Evolutionary conservation across 495 filamentous ascomycete genomes (phyloP).

Genomic region (Cladorrhinum samala): DNA sequence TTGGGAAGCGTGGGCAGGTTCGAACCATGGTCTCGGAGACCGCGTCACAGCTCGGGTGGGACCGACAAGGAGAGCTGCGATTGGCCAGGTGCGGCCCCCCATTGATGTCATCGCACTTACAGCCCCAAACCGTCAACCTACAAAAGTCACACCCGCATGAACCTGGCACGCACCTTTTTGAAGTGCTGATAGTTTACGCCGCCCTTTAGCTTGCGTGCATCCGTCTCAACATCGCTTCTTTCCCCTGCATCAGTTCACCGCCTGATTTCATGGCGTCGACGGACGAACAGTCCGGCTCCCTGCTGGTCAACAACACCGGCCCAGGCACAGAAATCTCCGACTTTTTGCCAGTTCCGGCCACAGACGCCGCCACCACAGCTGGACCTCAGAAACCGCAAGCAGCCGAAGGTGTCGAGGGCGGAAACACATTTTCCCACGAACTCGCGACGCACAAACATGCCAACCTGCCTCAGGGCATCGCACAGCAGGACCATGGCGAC

Average conservation of each 20-base stretch:
- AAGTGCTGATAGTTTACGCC: background rate
- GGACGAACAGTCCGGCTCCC: background rate
- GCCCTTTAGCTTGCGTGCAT: background rate
- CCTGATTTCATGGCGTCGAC: slow-evolving; percentile 3
- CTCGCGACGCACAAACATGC: slow-evolving; percentile 29
- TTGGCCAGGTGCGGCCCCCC: slow-evolving; percentile 12
- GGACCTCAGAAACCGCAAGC: slow-evolving; percentile 17
- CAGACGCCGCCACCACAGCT: slow-evolving; percentile 16
- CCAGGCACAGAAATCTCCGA: slow-evolving; percentile 24
- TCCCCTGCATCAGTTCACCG: background rate
- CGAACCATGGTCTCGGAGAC: slow-evolving; percentile 2
- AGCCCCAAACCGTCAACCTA: background rate
- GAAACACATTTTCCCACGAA: slow-evolving; percentile 33
- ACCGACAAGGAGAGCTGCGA: slow-evolving; percentile 1
- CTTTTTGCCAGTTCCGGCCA: slow-evolving; percentile 31
- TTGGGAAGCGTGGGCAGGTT: no score
- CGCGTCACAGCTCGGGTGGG: slow-evolving; percentile 7
- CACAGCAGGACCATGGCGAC: slow-evolving; percentile 22
- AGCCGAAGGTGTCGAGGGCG: slow-evolving; percentile 17
- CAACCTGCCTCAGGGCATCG: slow-evolving; percentile 24
- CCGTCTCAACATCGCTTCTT: background rate
- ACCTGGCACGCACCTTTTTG: background rate
- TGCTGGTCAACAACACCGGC: slow-evolving; percentile 12
- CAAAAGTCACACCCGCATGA: background rate
- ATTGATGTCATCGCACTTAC: slow-evolving; percentile 21